Evolutionary conservation across 2,329 filamentous ascomycete species (phyloP).

Genomic region (Calonectria leucothoes): DNA sequence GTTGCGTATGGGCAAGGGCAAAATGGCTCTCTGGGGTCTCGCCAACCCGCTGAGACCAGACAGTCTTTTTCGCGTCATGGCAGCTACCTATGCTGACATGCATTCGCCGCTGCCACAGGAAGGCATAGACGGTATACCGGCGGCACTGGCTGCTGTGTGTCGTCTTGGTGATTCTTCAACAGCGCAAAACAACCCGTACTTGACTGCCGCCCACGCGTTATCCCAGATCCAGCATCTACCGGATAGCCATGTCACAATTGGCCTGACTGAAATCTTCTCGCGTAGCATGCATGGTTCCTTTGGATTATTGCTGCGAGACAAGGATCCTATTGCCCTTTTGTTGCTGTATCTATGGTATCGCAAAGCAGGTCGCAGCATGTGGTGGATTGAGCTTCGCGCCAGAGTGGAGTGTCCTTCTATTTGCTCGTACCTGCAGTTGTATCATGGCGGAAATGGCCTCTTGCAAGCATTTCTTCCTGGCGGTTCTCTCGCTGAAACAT

Average conservation of each 20-base stretch:
- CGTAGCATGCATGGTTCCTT: conserved; percentile 49
- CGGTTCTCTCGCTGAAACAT: conserved; percentile 44
- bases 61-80: conserved; percentile 50
- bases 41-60: conserved; percentile 49
- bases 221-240: conserved; percentile 44
- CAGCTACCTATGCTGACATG: conserved; percentile 50
- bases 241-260: conserved; percentile 45
- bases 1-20: conserved; percentile 47
- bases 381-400: conserved; percentile 57
- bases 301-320: conserved; percentile 44
- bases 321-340: conserved; percentile 52
- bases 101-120: conserved; percentile 44
- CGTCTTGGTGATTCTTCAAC: conserved; percentile 46
- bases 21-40: conserved; percentile 51
- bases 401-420: conserved; percentile 57
- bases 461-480: conserved; percentile 48
- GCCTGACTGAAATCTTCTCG: conserved; percentile 48
- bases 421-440: conserved; percentile 47
- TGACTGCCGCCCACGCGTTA: conserved; percentile 50
- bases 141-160: conserved; percentile 39
- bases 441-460: conserved; percentile 41
- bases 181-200: conserved; percentile 50
- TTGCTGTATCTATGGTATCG: conserved; percentile 57
- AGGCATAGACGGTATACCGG: conserved; percentile 42
- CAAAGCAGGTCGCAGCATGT: conserved; percentile 53